A percentile compares a stretch with the other conserved stretches of the same genome.
Conservation (phyloP, 2,329 filamentous ascomycete species). For the Penicillium digitatum region DNA sequence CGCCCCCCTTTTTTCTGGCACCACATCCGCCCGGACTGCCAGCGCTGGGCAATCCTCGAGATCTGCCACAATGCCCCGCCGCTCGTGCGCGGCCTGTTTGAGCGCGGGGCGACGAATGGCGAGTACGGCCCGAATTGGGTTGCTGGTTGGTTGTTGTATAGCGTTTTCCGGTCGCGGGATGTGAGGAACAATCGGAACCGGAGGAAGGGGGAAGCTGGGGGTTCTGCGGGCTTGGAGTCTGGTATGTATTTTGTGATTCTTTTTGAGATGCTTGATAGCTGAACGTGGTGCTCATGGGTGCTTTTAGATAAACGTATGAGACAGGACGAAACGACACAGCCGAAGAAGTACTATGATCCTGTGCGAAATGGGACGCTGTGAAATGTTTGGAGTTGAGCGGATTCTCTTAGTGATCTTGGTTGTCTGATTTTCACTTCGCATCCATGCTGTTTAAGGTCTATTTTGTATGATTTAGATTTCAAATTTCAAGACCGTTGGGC, state of each 20-base stretch:
- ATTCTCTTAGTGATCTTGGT: background rate
- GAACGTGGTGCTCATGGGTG: background rate
- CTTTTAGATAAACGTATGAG: slow-evolving; percentile 23
- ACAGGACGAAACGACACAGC: slow-evolving; percentile 25
- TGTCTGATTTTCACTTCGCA: background rate
- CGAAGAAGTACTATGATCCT: slow-evolving; percentile 42
- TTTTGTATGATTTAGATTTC: slow-evolving; percentile 3
- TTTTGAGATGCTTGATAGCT: background rate
- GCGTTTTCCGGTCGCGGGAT: slow-evolving; percentile 47
- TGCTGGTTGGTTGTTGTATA: slow-evolving; percentile 46
- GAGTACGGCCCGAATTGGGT: slow-evolving; percentile 48
- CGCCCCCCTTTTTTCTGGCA: slow-evolving; percentile 47
- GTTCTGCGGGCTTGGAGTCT: slow-evolving; percentile 13
- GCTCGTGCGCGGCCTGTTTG: slow-evolving; percentile 39
- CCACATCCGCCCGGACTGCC: slow-evolving; percentile 43
- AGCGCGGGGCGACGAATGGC: slow-evolving; percentile 39
- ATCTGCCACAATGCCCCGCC: slow-evolving; percentile 42
- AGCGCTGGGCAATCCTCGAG: slow-evolving; percentile 42
- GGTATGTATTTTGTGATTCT: slow-evolving; percentile 5
- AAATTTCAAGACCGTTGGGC: background rate
- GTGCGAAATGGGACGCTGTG: slow-evolving; percentile 38
- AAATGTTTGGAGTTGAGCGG: background rate
- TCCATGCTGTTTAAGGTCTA: slow-evolving; percentile 3
- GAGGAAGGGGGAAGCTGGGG: slow-evolving; percentile 32
- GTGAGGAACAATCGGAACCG: slow-evolving; percentile 47